Conservation (phyloP, 331 rosid species). For the Acacia pycnantha region DNA sequence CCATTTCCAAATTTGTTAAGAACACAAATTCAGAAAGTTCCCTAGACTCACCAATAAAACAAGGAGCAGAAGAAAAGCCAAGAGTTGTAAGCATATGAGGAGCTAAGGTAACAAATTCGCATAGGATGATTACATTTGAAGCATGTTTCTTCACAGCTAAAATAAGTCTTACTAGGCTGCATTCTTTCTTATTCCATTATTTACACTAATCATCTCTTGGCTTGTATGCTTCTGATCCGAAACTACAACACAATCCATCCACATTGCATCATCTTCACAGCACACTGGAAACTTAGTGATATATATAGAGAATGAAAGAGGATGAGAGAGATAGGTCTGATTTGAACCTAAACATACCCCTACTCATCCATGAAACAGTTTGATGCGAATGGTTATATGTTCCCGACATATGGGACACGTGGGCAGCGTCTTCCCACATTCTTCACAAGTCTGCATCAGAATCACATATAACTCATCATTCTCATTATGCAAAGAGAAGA, state of each 20-base stretch:
- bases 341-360: not conserved
- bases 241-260: not conserved
- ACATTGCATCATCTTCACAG: not conserved
- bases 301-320: not conserved
- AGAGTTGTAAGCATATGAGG: not conserved
- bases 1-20: too few species aligned
- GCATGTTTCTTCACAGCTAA: not conserved
- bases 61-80: not conserved
- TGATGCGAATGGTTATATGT: slow-evolving; percentile 40
- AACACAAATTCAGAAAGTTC: too few species aligned
- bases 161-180: not conserved
- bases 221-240: not conserved
- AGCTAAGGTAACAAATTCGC: not conserved
- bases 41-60: too few species aligned
- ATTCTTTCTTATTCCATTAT: not conserved
- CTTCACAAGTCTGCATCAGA: slow-evolving; percentile 49
- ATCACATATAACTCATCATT: not conserved
- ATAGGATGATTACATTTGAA: not conserved
- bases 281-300: not conserved
- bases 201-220: not conserved
- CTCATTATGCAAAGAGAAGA: not conserved
- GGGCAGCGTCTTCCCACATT: slow-evolving; percentile 49
- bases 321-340: not conserved
- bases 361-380: slow-evolving; percentile 49
- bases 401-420: slow-evolving; percentile 54